A percentile compares a stretch with the other conserved stretches of the same genome.
Conservation (phyloP, 169 alveolate species). For the Eimeria acervulina region DNA sequence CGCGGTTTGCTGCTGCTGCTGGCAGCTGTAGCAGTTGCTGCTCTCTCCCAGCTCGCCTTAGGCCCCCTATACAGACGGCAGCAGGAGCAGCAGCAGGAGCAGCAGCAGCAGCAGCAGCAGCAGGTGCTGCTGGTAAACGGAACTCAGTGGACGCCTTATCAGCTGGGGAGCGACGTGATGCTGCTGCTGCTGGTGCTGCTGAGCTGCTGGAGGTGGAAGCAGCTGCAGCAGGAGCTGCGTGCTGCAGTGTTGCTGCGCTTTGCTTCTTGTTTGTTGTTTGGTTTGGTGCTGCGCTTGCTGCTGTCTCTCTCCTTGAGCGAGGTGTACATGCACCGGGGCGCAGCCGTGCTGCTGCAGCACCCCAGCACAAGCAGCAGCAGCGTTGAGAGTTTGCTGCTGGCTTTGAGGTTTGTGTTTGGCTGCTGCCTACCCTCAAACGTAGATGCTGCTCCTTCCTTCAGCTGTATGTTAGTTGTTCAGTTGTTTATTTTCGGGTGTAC, state of each 20-base stretch:
- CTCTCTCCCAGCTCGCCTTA: not conserved
- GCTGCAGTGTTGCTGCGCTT: conserved; percentile 56
- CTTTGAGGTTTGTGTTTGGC: not conserved
- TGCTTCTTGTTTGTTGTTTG: not conserved
- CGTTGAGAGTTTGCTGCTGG: not conserved
- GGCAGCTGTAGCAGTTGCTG: not conserved
- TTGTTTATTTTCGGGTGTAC: conserved; percentile 1
- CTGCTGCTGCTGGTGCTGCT: conserved; percentile 5
- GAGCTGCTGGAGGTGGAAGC: not conserved
- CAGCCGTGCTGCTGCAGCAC: not conserved
- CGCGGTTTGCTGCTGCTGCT: conserved; percentile 18
- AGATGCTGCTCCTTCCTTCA: not conserved
- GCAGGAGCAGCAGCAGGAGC: not conserved
- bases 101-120: conserved; percentile 31
- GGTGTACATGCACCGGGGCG: not conserved
- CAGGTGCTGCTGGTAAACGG: not conserved
- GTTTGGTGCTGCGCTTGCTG: conserved; percentile 2
- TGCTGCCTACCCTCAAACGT: not conserved
- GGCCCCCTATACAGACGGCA: not conserved
- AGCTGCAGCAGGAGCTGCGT: not conserved
- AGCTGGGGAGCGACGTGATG: not conserved
- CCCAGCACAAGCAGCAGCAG: not conserved
- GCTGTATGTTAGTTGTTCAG: not conserved
- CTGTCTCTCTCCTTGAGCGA: not conserved
- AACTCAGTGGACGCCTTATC: not conserved